Conservation (phyloP, 2,329 filamentous ascomycete genomes). For the Penicillium olsonii region DNA sequence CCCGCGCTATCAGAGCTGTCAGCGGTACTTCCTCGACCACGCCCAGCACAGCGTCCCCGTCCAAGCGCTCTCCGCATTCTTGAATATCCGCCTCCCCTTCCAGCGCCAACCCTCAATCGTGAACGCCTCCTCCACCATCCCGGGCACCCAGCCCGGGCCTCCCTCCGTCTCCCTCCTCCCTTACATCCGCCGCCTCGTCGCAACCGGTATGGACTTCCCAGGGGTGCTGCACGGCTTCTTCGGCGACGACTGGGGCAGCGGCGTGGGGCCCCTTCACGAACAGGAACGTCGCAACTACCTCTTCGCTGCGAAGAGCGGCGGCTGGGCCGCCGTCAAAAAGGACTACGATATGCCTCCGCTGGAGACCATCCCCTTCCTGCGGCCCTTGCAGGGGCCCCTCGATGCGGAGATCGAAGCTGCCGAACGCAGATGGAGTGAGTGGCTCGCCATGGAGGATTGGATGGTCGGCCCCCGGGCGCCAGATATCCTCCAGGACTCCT, state of each 20-base stretch:
- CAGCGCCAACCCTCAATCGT: conserved; percentile 62
- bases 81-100: conserved; percentile 89
- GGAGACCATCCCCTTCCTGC: conserved; percentile 84
- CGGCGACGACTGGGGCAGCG: conserved; percentile 84
- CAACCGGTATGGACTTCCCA: conserved; percentile 85
- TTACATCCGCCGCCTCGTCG: conserved; percentile 85
- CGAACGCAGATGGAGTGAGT: conserved; percentile 87
- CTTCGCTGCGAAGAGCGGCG: conserved; percentile 90
- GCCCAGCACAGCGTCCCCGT: conserved; percentile 81
- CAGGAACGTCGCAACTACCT: conserved; percentile 91
- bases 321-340: conserved; percentile 84
- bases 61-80: conserved; percentile 82
- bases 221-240: conserved; percentile 94
- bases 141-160: conserved; percentile 37
- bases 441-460: conserved; percentile 97
- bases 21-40: conserved; percentile 87
- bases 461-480: conserved; percentile 86
- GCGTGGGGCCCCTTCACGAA: conserved; percentile 80
- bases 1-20: conserved; percentile 84
- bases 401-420: conserved; percentile 80
- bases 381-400: conserved; percentile 73
- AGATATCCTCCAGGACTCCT: conserved; percentile 43
- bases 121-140: conserved; percentile 38
- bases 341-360: conserved; percentile 85
- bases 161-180: conserved; percentile 71